Evolutionary conservation across 495 filamentous ascomycete species (phyloP).

Genomic region (Diplogelasinospora grovesii): DNA sequence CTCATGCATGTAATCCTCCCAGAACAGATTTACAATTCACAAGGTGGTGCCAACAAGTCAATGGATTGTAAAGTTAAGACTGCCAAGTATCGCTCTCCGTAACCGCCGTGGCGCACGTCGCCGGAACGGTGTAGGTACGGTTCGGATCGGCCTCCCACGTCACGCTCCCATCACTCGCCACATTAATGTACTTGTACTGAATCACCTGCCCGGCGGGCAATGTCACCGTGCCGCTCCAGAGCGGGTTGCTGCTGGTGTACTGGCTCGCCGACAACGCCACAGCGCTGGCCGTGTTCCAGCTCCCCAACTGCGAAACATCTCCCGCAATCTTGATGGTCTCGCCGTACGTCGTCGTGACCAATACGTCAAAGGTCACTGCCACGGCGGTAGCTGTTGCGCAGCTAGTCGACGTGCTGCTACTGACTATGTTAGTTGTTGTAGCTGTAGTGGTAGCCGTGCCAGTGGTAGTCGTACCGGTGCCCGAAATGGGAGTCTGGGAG

Average conservation of each 20-base stretch:
- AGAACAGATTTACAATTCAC: not conserved
- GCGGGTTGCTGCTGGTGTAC: conserved; percentile 49
- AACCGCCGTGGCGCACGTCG: conserved; percentile 37
- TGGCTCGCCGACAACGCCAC: conserved; percentile 44
- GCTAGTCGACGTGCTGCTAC: conserved; percentile 25
- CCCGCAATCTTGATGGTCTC: conserved; percentile 56
- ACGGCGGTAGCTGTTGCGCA: conserved; percentile 44
- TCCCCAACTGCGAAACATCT: conserved; percentile 46
- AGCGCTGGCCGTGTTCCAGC: conserved; percentile 47
- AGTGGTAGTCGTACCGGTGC: conserved; percentile 5
- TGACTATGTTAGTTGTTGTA: conserved; percentile 28
- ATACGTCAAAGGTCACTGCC: conserved; percentile 53
- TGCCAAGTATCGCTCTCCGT: conserved; percentile 36
- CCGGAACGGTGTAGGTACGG: conserved; percentile 48
- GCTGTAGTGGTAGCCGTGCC: no score
- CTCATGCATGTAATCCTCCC: not conserved
- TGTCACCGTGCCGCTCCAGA: conserved; percentile 50
- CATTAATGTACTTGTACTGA: conserved; percentile 64
- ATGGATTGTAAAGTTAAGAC: not conserved
- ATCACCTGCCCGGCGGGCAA: conserved; percentile 48
- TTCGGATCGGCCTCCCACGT: conserved; percentile 63
- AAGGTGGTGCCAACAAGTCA: not conserved
- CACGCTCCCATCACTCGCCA: conserved; percentile 46
- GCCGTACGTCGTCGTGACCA: conserved; percentile 48
- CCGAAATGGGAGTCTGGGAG: conserved; percentile 38